Evolutionary conservation across 208 protist species (phyloP).

Genomic region (Herpetomonas tarakana): DNA sequence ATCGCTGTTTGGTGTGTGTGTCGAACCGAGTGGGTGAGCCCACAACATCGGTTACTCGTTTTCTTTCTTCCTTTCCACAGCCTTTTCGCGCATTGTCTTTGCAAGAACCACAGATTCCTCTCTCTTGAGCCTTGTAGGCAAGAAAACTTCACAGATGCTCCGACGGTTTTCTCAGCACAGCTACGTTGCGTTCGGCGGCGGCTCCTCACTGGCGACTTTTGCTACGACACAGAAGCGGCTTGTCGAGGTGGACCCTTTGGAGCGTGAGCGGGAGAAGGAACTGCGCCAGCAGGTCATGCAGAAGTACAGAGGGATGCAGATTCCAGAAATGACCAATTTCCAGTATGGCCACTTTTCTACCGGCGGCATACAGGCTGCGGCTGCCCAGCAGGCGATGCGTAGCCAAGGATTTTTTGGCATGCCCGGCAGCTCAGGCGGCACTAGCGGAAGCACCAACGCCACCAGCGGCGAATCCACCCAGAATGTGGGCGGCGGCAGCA

Average conservation of each 20-base stretch:
- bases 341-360: conserved; percentile 43
- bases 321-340: conserved; percentile 29
- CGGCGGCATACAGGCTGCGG: conserved; percentile 7
- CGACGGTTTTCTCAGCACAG: too few relatives aligned
- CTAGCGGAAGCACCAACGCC: background rate
- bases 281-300: conserved; percentile 33
- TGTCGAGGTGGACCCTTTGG: conserved; percentile 20
- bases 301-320: conserved; percentile 30
- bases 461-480: background rate
- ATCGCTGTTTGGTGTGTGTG: too few relatives aligned
- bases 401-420: background rate
- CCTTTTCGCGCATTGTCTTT: too few relatives aligned
- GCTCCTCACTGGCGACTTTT: conserved; percentile 5
- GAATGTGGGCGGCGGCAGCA: background rate
- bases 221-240: background rate
- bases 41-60: too few relatives aligned
- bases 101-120: too few relatives aligned
- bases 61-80: too few relatives aligned
- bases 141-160: too few relatives aligned
- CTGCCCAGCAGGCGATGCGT: conserved; percentile 7
- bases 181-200: too few relatives aligned
- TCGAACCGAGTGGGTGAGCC: too few relatives aligned
- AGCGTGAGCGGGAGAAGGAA: conserved; percentile 27
- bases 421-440: background rate
- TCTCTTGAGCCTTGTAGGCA: too few relatives aligned